Evolutionary conservation across 345 rosid species (phyloP).

Genomic region (Gossypium raimondii): DNA sequence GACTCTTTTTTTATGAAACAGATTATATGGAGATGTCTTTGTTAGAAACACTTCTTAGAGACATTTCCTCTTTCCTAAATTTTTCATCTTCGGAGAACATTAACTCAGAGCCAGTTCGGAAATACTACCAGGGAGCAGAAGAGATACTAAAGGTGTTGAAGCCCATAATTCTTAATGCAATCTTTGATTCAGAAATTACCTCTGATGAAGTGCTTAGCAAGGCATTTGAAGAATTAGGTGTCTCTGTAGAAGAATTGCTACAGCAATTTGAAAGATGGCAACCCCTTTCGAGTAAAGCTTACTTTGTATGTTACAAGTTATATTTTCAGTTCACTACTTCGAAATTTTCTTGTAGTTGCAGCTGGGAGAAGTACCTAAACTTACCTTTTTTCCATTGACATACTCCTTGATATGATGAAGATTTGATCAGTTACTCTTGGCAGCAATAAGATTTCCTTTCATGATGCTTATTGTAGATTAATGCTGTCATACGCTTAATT

Average conservation of each 20-base stretch:
- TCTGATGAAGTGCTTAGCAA: constrained; percentile 54
- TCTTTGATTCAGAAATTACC: constrained; percentile 52
- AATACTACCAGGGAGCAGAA: constrained; percentile 66
- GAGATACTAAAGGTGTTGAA: constrained; percentile 72
- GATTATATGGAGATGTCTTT: constrained; percentile 76
- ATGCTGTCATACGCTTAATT: neutral
- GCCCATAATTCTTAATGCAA: constrained; percentile 59
- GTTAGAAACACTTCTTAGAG: constrained; percentile 56
- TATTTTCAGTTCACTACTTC: constrained; percentile 12
- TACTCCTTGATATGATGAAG: neutral
- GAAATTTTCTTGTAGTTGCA: neutral
- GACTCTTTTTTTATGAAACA: constrained; percentile 26
- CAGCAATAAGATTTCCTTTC: neutral
- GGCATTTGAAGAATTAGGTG: constrained; percentile 58
- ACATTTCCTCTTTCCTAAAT: constrained; percentile 60
- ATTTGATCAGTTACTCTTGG: neutral
- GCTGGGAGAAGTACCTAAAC: neutral
- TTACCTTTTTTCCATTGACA: constrained; percentile 8
- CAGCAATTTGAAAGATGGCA: constrained; percentile 71
- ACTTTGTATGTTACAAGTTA: constrained; percentile 57
- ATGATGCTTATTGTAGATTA: neutral
- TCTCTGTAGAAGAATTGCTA: constrained; percentile 57
- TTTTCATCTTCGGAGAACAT: constrained; percentile 54
- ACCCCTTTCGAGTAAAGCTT: constrained; percentile 72
- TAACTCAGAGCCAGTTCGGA: constrained; percentile 59